phyloP scores from a whole-genome alignment of 2,329 filamentous ascomycete genomes.

The Mycosphaerella sp. region DNA sequence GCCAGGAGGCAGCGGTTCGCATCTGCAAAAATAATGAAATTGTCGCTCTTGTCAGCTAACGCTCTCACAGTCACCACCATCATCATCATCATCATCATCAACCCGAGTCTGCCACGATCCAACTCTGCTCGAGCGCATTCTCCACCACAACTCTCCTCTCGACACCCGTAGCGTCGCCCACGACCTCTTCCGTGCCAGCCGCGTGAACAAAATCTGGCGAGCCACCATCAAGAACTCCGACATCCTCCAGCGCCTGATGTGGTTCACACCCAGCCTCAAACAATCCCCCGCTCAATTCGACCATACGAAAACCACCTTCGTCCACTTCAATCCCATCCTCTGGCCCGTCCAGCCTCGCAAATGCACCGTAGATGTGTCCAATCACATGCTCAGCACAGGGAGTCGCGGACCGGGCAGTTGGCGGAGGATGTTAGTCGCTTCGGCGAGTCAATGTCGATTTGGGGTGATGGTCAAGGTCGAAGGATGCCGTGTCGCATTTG shows the following conservation, averaged over 20 bases:
- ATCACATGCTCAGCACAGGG: background rate
- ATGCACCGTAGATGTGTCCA: background rate
- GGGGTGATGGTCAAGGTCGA: background rate
- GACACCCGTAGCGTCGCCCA: background rate
- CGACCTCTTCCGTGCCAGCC: background rate
- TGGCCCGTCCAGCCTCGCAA: background rate
- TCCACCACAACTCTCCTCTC: background rate
- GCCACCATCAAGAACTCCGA: background rate
- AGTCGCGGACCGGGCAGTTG: background rate
- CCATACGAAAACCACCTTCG: background rate
- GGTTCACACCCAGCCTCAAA: background rate
- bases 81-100: background rate
- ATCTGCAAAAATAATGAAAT: background rate
- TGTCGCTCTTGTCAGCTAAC: background rate
- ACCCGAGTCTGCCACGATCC: background rate
- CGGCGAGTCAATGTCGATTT: background rate
- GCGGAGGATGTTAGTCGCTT: slow-evolving; percentile 1
- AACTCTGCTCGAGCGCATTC: background rate
- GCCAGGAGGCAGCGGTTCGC: background rate
- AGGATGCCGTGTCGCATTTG: background rate
- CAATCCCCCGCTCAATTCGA: background rate
- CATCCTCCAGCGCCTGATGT: background rate
- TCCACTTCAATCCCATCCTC: slow-evolving; percentile 3
- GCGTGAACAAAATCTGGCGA: slow-evolving; percentile 1
- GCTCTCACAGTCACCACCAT: background rate